Evolutionary conservation across 306 rosid genomes (phyloP).

Genomic region (Vigna unguiculata): DNA sequence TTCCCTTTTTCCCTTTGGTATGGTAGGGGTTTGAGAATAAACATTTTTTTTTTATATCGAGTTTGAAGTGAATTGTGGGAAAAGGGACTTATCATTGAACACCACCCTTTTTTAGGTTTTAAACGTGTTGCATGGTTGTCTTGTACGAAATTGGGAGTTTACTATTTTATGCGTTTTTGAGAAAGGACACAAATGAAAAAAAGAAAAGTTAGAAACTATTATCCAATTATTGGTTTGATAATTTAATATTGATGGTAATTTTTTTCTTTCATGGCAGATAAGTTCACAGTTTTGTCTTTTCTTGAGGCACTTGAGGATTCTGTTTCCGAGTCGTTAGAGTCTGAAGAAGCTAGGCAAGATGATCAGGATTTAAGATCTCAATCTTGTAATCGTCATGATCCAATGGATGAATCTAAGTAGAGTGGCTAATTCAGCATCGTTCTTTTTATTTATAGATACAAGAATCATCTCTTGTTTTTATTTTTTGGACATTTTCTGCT

Average conservation of each 20-base stretch:
- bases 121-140: not conserved
- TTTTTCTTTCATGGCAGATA: slow-evolving; percentile 62
- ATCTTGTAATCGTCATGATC: slow-evolving; percentile 63
- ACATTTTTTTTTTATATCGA: too few relatives aligned
- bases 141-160: not conserved
- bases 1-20: slow-evolving; percentile 15
- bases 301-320: slow-evolving; percentile 97
- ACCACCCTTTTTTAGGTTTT: slow-evolving; percentile 1
- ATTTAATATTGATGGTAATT: not conserved
- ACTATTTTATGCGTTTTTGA: not conserved
- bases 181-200: not conserved
- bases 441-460: slow-evolving; percentile 27
- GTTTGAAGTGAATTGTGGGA: slow-evolving; percentile 3
- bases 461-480: not conserved
- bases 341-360: slow-evolving; percentile 70
- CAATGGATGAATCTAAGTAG: slow-evolving; percentile 86
- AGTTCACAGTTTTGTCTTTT: slow-evolving; percentile 88
- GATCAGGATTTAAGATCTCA: slow-evolving; percentile 75
- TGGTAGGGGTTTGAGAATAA: slow-evolving; percentile 1
- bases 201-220: slow-evolving; percentile 1
- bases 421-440: slow-evolving; percentile 37
- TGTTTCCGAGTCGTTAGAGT: slow-evolving; percentile 54
- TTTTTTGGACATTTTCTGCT: slow-evolving; percentile 34
- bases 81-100: not conserved
- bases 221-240: slow-evolving; percentile 27